phyloP scores from a whole-genome alignment of 176 grass and related monocot genomes.

The Rhynchospora tenuis region DNA sequence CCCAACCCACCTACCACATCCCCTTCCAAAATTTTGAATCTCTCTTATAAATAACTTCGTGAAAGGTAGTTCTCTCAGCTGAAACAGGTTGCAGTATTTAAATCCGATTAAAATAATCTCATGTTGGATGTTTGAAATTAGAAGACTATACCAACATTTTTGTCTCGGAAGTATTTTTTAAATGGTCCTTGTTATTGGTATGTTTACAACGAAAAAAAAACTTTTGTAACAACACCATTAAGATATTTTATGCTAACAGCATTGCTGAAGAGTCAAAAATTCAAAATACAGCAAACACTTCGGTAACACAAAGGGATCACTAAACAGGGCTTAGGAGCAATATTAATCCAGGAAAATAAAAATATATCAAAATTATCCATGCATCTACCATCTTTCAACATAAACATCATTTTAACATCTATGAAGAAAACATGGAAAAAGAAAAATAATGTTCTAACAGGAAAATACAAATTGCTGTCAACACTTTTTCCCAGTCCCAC shows the following conservation, averaged over 20 bases:
- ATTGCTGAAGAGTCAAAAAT: neutral
- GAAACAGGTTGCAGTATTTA: too few relatives aligned
- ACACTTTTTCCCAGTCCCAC: neutral
- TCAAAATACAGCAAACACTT: neutral
- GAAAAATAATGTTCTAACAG: conserved; percentile 10
- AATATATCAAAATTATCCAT: conserved; percentile 7
- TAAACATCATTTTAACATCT: conserved; percentile 6
- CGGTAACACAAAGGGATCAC: neutral
- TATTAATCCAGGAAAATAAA: neutral
- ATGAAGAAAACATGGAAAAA: neutral
- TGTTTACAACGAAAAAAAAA: neutral
- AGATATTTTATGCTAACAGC: neutral
- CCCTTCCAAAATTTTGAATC: too few relatives aligned
- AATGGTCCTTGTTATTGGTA: neutral
- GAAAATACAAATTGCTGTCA: neutral
- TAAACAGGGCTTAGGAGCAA: neutral
- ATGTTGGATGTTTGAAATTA: too few relatives aligned
- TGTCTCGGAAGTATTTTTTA: too few relatives aligned
- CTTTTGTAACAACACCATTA: neutral
- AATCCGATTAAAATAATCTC: too few relatives aligned
- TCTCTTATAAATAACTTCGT: too few relatives aligned
- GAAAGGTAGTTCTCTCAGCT: too few relatives aligned
- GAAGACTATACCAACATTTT: too few relatives aligned
- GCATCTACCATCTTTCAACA: neutral
- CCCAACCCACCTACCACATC: too few relatives aligned